Conservation (phyloP, 805 yeast genomes). For the Hanseniaspora lindneri region DNA sequence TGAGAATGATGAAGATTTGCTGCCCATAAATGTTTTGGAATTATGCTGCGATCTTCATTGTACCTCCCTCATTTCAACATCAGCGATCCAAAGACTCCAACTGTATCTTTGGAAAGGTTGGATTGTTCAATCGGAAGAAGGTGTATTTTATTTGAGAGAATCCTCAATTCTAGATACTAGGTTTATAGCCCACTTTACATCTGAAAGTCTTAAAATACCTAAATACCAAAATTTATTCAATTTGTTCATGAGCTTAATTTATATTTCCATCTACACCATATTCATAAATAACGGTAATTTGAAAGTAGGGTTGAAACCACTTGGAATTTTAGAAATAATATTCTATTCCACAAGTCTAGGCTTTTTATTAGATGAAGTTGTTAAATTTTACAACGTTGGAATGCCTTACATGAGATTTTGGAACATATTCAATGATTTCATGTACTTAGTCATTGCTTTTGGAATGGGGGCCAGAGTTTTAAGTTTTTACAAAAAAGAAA, state of each 20-base stretch:
- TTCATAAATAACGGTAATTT: conserved; percentile 48
- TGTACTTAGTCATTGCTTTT: conserved; percentile 44
- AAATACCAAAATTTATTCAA: conserved; percentile 66
- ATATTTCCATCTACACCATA: conserved; percentile 48
- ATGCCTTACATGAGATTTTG: conserved; percentile 59
- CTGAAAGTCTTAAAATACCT: conserved; percentile 77
- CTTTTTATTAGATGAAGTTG: conserved; percentile 52
- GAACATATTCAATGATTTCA: conserved; percentile 61
- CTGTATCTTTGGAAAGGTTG: conserved; percentile 91
- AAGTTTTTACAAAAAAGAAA: conserved; percentile 25
- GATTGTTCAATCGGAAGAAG: conserved; percentile 63
- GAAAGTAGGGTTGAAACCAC: conserved; percentile 26
- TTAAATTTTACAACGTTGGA: conserved; percentile 70
- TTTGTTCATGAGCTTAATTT: conserved; percentile 52
- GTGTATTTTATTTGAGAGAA: conserved; percentile 51
- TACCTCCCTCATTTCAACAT: conserved; percentile 60
- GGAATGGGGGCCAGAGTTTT: conserved; percentile 46
- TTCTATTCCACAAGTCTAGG: conserved; percentile 60
- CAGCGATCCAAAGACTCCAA: conserved; percentile 76
- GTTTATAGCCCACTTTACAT: conserved; percentile 56
- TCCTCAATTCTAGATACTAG: conserved; percentile 45
- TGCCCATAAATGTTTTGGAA: conserved; percentile 67
- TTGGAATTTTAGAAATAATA: conserved; percentile 40
- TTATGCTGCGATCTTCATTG: conserved; percentile 78
- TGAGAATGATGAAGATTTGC: conserved; percentile 47